Base-by-base conservation (phyloP, 2,329 filamentous ascomycete species). In the Microdochium paspali region DNA sequence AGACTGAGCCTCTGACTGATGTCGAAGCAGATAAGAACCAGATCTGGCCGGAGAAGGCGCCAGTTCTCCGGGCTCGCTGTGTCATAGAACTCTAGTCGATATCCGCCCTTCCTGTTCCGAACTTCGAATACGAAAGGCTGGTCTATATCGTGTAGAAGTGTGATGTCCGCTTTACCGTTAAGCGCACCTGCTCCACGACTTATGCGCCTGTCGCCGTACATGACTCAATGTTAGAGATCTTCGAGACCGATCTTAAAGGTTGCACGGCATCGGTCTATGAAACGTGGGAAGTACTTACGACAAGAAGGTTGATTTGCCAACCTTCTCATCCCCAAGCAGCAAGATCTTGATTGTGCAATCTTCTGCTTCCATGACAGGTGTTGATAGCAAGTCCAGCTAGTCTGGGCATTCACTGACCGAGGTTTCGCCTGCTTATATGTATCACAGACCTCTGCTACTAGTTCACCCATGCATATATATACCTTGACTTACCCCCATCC, bases 71-170 rank as follows among this genome's bases (percentile, higher is more conserved):
- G 77, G 54, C 70, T 71, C 9, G 74, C 71, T 1, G 79, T 82
- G 57, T 83, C 80, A 53, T 72, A 75, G 55, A 82, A 80, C 56
- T 80, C 75, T 52, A 83, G 68, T 24, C 74, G 70, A 56, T 76
- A 79, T 9, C 65, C 61, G 12, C 66, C 58, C 43, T 66, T 72
- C 53, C 67, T 65, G 35, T 70, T 68, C 46, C 64, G 66, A 48
- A 80, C 65, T 48, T 80, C 72, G 55, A 82, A 80, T 32, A 76
- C 61, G 56, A 77, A 82, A 0, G 80, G 80, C 61, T 83, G 80
- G 55, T 83, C 72, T 48, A 71, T 67, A 60, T 83, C 77, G 50
- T 70, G 70, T 49, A 82, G 70, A 15, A 78, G 60, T n/a, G 66
- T 64, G 25, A 79, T 68, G 6, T 67, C 65, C 28, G 61, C 67